Evolutionary conservation across 148 eudicot species (phyloP), one percentile per base, ranked within the genome.

Genomic region (Simmondsia chinensis): DNA sequence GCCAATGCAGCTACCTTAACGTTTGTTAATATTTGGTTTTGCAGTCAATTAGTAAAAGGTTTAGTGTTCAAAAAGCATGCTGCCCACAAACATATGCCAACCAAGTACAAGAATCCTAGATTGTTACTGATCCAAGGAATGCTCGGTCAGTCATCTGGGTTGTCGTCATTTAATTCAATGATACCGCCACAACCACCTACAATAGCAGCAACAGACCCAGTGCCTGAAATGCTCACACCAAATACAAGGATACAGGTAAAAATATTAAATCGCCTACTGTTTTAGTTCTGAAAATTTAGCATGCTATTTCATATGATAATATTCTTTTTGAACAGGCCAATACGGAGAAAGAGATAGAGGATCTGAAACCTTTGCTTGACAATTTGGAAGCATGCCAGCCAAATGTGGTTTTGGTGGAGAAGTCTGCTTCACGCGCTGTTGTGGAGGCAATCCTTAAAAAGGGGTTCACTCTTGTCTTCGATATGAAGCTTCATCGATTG

Each of bases 21-120:
- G 33, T 22, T 9, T 8, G 2, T 1, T 28, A 17, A 12, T 1
- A 25, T 26, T 48, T 7, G 43, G 46, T 14, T 42, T 54, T 75
- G 65, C 81, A 82, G 95, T 56, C 75, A 68, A 70, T 24, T 89
- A 33, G 39, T 89, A 39, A 70, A 70, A 60, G 97, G 97, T 6
- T 44, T 85, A 66, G 97, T 89, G 60, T 89, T 89, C 64, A 89
- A 79, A 47, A 89, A 89, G 74, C 93, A 79, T 63, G 97, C 97
- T 50, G 95, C 97, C 35, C 97, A 85, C 75, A 89, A 85, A 46
- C 97, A 79, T 65, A 89, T 89, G 97, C 73, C 75, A 28, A 85
- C 88, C 36, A 67, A 69, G 64, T 79, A 61, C 63, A 70, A 68
- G 57, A 81, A 76, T 22, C 88, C 97, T 32, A 85, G 65, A 48